These are phyloP conservation scores for Starmerella ratchasimensis DNA, from an alignment of 805 yeast genomes.

Conservation along the genomic window DNA sequence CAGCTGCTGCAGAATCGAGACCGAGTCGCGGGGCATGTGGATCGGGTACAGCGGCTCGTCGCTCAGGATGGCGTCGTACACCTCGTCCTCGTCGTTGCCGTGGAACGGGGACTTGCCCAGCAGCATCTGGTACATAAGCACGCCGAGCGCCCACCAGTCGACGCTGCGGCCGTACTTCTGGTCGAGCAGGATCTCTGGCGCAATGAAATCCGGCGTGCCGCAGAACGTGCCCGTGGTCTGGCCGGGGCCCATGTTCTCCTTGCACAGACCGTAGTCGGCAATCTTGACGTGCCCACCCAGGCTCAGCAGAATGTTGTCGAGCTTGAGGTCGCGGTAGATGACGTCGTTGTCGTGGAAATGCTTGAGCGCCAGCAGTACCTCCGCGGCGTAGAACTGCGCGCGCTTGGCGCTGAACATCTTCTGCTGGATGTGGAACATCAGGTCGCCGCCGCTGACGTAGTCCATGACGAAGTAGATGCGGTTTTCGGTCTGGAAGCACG, in stretches of 20 bases:
- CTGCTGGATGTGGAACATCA: constrained; percentile 98
- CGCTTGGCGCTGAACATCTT: constrained; percentile 75
- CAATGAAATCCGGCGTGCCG: constrained; percentile 99
- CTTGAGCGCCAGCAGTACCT: constrained; percentile 78
- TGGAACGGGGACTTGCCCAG: constrained; percentile 93
- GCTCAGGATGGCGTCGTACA: constrained; percentile 86
- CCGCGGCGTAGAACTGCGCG: constrained; percentile 96
- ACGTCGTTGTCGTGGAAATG: constrained; percentile 93
- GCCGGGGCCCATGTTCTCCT: constrained; percentile 79
- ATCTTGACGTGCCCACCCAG: constrained; percentile 88
- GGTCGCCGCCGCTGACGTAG: constrained; percentile 92
- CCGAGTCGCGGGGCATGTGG: constrained; percentile 94
- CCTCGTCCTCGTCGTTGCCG: constrained; percentile 95
- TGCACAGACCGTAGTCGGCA: constrained; percentile 95
- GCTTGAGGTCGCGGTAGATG: constrained; percentile 87
- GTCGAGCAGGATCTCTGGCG: constrained; percentile 91
- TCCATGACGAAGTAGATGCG: constrained; percentile 98
- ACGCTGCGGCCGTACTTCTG: constrained; percentile 87
- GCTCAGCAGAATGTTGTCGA: constrained; percentile 83
- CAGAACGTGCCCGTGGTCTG: constrained; percentile 73
- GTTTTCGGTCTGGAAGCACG: constrained; percentile 96
- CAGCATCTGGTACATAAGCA: constrained; percentile 87
- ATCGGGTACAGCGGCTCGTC: constrained; percentile 96
- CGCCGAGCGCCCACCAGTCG: constrained; percentile 99
- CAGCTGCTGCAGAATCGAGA: constrained; percentile 79